A percentile compares a stretch with the other conserved stretches of the same genome.
phyloP scores from a whole-genome alignment of 768 basidiomycete genomes.

The Leccinum arenicola region DNA sequence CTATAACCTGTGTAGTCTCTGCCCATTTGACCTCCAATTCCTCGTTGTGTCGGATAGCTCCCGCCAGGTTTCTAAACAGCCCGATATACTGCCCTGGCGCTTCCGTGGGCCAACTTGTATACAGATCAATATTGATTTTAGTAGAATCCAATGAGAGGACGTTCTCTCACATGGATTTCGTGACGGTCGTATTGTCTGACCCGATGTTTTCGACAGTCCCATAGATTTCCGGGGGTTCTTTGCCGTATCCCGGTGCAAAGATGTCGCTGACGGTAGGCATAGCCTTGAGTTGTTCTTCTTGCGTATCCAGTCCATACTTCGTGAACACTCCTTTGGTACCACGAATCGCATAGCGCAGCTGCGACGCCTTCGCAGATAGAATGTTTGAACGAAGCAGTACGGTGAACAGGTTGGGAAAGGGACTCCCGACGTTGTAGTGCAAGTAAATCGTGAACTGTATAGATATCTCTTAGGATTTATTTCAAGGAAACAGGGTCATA shows the following conservation, averaged over 20 bases:
- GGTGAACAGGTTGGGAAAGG: slow-evolving; percentile 53
- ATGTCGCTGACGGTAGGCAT: slow-evolving; percentile 48
- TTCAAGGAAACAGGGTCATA: not conserved
- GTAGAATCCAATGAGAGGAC: slow-evolving; percentile 23
- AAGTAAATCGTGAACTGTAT: slow-evolving; percentile 51
- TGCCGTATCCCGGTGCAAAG: slow-evolving; percentile 48
- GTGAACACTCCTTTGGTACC: slow-evolving; percentile 69
- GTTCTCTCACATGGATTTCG: slow-evolving; percentile 32
- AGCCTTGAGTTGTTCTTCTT: slow-evolving; percentile 72
- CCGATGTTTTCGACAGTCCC: slow-evolving; percentile 58
- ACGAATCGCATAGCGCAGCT: slow-evolving; percentile 69
- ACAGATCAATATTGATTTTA: slow-evolving; percentile 9
- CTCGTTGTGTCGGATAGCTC: slow-evolving; percentile 52
- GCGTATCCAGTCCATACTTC: slow-evolving; percentile 76
- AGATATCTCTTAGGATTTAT: not conserved
- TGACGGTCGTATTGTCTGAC: slow-evolving; percentile 38
- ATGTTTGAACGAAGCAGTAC: slow-evolving; percentile 68
- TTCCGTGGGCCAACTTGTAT: slow-evolving; percentile 58
- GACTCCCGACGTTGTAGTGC: slow-evolving; percentile 43
- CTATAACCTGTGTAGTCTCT: slow-evolving; percentile 67
- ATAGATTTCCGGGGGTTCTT: slow-evolving; percentile 61
- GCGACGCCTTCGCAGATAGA: slow-evolving; percentile 62
- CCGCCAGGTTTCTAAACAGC: slow-evolving; percentile 65
- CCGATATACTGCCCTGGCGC: slow-evolving; percentile 57
- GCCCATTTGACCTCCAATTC: slow-evolving; percentile 67